Evolutionary conservation across 1,139 yeast species (phyloP).

Genomic region (Kodamaea sp.): DNA sequence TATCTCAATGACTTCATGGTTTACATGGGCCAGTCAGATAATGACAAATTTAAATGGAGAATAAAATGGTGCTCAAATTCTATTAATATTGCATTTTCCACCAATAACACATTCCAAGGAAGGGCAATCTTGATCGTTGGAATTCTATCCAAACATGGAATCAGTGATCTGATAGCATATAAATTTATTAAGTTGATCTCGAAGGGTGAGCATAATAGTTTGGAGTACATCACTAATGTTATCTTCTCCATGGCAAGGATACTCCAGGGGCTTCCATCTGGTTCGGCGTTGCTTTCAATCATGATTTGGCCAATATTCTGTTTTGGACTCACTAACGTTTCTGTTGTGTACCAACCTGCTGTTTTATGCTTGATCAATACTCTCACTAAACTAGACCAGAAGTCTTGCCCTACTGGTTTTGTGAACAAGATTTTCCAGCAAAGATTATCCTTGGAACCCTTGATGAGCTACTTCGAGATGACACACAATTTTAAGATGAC

Average conservation of each 20-base stretch:
- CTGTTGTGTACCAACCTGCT: conserved; percentile 56
- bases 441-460: conserved; percentile 41
- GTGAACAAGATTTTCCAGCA: conserved; percentile 38
- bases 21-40: conserved; percentile 50
- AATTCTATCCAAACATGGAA: conserved; percentile 63
- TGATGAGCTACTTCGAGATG: conserved; percentile 48
- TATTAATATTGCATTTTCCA: conserved; percentile 63
- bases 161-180: conserved; percentile 60
- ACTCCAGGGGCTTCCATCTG: conserved; percentile 59
- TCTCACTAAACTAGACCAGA: conserved; percentile 26
- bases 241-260: conserved; percentile 59
- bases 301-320: conserved; percentile 66
- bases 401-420: conserved; percentile 23
- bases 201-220: conserved; percentile 28
- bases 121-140: conserved; percentile 76
- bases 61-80: conserved; percentile 71
- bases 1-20: conserved; percentile 54
- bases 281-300: conserved; percentile 55
- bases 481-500: conserved; percentile 43
- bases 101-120: conserved; percentile 64
- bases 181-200: conserved; percentile 40
- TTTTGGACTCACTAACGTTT: conserved; percentile 35
- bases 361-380: conserved; percentile 40
- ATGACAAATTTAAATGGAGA: conserved; percentile 59
- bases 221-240: conserved; percentile 39